These are phyloP conservation scores for Pseudisothecium myosuroides DNA, from an alignment of 225 moss, liverwort and hornwort genomes.

Conservation along the genomic window DNA sequence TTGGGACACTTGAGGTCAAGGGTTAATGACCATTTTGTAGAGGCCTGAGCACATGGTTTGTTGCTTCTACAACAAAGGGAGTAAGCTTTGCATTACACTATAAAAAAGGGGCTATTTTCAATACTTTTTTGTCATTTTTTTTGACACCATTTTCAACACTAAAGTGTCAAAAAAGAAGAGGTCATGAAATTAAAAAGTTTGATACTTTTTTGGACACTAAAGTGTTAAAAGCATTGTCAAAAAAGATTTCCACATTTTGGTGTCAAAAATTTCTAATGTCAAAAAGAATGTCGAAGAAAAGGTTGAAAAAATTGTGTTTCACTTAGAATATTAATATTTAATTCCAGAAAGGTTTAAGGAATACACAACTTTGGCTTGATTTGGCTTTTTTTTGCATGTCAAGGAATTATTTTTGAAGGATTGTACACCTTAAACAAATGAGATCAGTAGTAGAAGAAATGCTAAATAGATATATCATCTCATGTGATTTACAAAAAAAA, in stretches of 20 bases:
- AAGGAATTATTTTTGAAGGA: fast-evolving
- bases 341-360: not conserved
- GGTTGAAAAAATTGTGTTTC: not conserved
- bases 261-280: not conserved
- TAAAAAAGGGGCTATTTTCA: not conserved
- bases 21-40: too few relatives aligned
- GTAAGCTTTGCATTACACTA: not conserved
- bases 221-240: not conserved
- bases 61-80: not conserved
- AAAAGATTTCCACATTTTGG: not conserved
- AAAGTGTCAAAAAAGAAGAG: not conserved
- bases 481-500: not conserved
- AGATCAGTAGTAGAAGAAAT: not conserved
- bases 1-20: not conserved
- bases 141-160: not conserved
- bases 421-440: not conserved
- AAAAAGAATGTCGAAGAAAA: not conserved
- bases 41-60: fast-evolving
- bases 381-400: not conserved
- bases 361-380: not conserved
- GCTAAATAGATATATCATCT: not conserved
- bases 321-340: not conserved
- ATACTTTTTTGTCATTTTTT: not conserved
- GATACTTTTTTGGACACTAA: fast-evolving
- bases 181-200: not conserved